phyloP scores from a whole-genome alignment of 2,329 filamentous ascomycete genomes.

The Fusarium denticulatum region DNA sequence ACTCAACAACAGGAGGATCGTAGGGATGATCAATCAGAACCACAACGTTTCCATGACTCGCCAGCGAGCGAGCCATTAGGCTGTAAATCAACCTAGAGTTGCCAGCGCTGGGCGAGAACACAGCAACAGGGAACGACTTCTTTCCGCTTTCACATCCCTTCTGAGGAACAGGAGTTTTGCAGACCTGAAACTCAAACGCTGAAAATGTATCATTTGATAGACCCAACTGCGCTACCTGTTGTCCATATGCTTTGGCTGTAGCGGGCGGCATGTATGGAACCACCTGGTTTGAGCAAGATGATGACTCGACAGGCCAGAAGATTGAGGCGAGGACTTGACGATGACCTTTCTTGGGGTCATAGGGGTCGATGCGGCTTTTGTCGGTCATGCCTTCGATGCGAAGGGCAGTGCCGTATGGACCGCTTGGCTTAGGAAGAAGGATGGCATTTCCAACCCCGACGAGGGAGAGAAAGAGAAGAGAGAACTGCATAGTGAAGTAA shows the following conservation, averaged over 20 bases:
- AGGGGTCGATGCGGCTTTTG: slow-evolving; percentile 45
- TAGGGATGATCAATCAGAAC: slow-evolving; percentile 61
- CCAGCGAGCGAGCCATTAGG: slow-evolving; percentile 56
- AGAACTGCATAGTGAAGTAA: slow-evolving; percentile 29
- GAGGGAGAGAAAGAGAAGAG: slow-evolving; percentile 15
- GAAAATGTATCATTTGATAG: slow-evolving; percentile 47
- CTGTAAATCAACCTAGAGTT: slow-evolving; percentile 56
- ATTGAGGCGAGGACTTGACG: slow-evolving; percentile 45
- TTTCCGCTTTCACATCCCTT: background rate
- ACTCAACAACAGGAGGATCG: slow-evolving; percentile 57
- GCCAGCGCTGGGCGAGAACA: slow-evolving; percentile 59
- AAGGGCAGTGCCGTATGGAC: slow-evolving; percentile 45
- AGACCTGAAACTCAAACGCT: slow-evolving; percentile 42
- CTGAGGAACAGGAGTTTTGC: rapidly evolving
- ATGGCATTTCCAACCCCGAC: slow-evolving; percentile 35
- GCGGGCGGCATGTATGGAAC: slow-evolving; percentile 49
- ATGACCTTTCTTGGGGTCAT: slow-evolving; percentile 38
- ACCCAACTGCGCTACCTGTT: slow-evolving; percentile 39
- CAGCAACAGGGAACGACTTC: slow-evolving; percentile 41
- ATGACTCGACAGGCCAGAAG: slow-evolving; percentile 45
- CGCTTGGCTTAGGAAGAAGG: slow-evolving; percentile 43
- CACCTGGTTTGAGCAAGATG: slow-evolving; percentile 27
- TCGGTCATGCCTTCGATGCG: slow-evolving; percentile 45
- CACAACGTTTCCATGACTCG: slow-evolving; percentile 57
- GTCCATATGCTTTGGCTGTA: slow-evolving; percentile 45